Base-by-base conservation (phyloP, 1,284 basidiomycete genomes). In the Pseudozyma flocculosa region DNA sequence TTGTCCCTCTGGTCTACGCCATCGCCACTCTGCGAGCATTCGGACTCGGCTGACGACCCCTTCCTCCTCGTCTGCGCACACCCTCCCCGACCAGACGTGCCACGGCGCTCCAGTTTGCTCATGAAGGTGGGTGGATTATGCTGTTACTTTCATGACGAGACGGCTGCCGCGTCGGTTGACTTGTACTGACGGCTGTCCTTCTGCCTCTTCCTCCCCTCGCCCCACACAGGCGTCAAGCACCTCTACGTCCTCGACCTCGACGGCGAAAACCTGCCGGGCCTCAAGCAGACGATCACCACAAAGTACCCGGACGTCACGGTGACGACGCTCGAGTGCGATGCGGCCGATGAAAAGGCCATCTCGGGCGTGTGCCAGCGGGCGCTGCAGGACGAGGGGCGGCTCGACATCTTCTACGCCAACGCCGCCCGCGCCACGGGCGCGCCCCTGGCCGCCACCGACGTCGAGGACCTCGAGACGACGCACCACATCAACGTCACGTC, bases 381-480 rank as follows among this genome's bases (percentile, higher is more conserved):
- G 1, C 68, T 92, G 17, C 77, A 83, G 37, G 91, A 95, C 61
- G 86, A 92, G 71, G 90, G 90, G 2, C 84, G 85, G 43, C 82
- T 95, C 17, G 93, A 96, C 69, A 87, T 94, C 63, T 95, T 93
- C 82, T 95, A 92, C 75, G 92, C 92, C 36, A 95, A 96, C 45
- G 75, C 76, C 10, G 76, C 66, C 18, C 53, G 87, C 43, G 84
- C 82, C 3, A 82, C 82, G 1, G 73, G 48, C 17, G 68, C 80
- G n/a, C 73, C 78, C 4, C 70, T 92, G 37, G 76, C 81, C 10
- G 81, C 85, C n/a, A 85, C 84, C 2, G 82, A 85, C 1, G 81
- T 83, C 0, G 85, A 88, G 50, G 82, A 81, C 26, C 91, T 89
- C 76, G 87, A 86, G 82, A 84, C 88, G 48, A 83, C 83, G 10